Conservation (phyloP, 345 rosid species). For the Excoecaria agallocha region DNA sequence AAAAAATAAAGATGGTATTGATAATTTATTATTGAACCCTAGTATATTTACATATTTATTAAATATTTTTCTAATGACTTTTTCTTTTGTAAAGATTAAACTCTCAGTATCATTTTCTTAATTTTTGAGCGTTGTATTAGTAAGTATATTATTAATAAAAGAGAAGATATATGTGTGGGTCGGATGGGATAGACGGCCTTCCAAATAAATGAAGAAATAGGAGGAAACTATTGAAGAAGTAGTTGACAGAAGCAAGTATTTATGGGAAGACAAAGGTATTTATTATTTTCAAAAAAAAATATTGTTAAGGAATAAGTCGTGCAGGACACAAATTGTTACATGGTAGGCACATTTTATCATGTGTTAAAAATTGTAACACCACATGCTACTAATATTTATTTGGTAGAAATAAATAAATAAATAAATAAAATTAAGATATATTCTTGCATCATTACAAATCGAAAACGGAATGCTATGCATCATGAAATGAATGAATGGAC, state of each 20-base stretch:
- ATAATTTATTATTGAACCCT: no score
- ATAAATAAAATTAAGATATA: not conserved
- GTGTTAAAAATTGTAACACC: slow-evolving; percentile 26
- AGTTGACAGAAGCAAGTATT: not conserved
- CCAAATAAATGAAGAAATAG: no score
- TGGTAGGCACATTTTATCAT: slow-evolving; percentile 10
- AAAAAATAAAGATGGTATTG: no score
- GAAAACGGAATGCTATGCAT: slow-evolving; percentile 15
- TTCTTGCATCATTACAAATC: slow-evolving; percentile 5
- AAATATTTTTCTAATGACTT: no score
- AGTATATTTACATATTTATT: no score
- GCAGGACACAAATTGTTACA: slow-evolving; percentile 28
- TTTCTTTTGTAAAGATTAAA: no score
- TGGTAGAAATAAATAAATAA: no score
- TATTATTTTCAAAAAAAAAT: not conserved
- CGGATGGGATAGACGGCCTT: no score
- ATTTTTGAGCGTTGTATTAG: no score
- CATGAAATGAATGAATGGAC: slow-evolving; percentile 19
- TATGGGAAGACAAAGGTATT: not conserved
- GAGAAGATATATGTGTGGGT: no score
- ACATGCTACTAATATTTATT: slow-evolving; percentile 5
- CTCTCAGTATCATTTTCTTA: no score
- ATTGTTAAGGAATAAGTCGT: slow-evolving; percentile 31
- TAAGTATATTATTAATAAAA: no score
- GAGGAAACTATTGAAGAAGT: not conserved